Evolutionary conservation across 768 basidiomycete species (phyloP).

Genomic region (Astraeus odoratus): DNA sequence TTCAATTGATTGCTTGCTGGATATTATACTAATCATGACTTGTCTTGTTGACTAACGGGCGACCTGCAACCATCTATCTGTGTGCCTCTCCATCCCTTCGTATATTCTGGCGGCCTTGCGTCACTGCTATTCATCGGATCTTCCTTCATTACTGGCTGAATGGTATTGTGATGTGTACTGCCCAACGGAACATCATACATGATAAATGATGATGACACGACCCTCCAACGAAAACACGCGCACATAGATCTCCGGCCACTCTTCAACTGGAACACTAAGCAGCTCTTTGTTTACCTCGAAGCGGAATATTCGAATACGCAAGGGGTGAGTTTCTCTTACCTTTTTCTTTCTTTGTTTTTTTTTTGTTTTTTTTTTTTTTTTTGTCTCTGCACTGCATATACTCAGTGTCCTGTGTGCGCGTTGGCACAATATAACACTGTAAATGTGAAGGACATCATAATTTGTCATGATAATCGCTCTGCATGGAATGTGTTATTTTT

Average conservation of each 20-base stretch:
- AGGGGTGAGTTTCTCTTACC: constrained; percentile 46
- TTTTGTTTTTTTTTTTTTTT: neutral
- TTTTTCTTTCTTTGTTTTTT: neutral
- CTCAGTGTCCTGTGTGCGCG: too few relatives aligned
- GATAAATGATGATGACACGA: neutral
- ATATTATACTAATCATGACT: neutral
- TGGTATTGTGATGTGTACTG: too few relatives aligned
- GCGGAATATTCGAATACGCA: constrained; percentile 73
- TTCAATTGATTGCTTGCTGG: too few relatives aligned
- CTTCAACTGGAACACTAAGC: constrained; percentile 97
- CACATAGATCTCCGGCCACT: constrained; percentile 67
- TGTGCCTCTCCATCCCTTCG: too few relatives aligned
- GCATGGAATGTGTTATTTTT: neutral
- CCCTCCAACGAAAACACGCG: neutral
- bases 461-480: neutral
- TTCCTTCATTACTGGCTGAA: too few relatives aligned
- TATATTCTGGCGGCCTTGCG: neutral
- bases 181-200: too few relatives aligned
- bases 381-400: neutral
- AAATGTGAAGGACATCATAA: too few relatives aligned
- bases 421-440: too few relatives aligned
- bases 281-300: constrained; percentile 79
- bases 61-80: too few relatives aligned
- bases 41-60: neutral
- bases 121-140: neutral